A percentile compares a stretch with the other conserved stretches of the same genome.
Conservation (phyloP, 1,139 yeast species). For the Protomyces macrosporus region DNA sequence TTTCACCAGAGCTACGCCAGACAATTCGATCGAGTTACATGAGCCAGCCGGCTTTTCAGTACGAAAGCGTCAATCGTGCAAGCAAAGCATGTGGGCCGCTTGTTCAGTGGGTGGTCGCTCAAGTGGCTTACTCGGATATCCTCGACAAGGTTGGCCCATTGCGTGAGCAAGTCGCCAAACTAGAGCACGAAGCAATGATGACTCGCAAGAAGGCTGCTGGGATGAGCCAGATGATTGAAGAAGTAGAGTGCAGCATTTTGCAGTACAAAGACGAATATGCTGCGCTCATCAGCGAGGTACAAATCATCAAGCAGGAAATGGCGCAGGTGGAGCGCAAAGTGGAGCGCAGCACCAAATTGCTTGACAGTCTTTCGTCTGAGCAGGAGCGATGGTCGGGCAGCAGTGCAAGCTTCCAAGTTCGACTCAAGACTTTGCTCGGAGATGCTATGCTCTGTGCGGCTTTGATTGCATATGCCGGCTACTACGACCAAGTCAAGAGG, state of each 20-base stretch:
- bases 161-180: slow-evolving; percentile 54
- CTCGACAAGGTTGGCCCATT: slow-evolving; percentile 71
- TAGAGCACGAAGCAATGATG: slow-evolving; percentile 58
- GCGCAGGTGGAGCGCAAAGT: slow-evolving; percentile 56
- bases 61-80: slow-evolving; percentile 75
- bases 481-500: slow-evolving; percentile 53
- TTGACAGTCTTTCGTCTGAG: slow-evolving; percentile 63
- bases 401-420: slow-evolving; percentile 48
- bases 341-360: slow-evolving; percentile 54
- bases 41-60: slow-evolving; percentile 59
- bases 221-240: slow-evolving; percentile 73
- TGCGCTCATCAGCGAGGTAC: slow-evolving; percentile 67
- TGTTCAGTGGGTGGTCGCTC: slow-evolving; percentile 85
- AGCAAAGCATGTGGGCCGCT: slow-evolving; percentile 95
- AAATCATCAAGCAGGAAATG: slow-evolving; percentile 69
- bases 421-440: slow-evolving; percentile 54
- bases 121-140: slow-evolving; percentile 63
- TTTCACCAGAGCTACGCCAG: slow-evolving; percentile 50
- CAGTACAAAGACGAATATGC: slow-evolving; percentile 65
- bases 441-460: slow-evolving; percentile 61
- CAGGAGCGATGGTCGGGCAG: slow-evolving; percentile 69
- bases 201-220: slow-evolving; percentile 58
- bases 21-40: slow-evolving; percentile 60
- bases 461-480: slow-evolving; percentile 58
- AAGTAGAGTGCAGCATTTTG: slow-evolving; percentile 65